Conservation (phyloP, 352 stramenopile genomes). For the Pythium grandisporangium region DNA sequence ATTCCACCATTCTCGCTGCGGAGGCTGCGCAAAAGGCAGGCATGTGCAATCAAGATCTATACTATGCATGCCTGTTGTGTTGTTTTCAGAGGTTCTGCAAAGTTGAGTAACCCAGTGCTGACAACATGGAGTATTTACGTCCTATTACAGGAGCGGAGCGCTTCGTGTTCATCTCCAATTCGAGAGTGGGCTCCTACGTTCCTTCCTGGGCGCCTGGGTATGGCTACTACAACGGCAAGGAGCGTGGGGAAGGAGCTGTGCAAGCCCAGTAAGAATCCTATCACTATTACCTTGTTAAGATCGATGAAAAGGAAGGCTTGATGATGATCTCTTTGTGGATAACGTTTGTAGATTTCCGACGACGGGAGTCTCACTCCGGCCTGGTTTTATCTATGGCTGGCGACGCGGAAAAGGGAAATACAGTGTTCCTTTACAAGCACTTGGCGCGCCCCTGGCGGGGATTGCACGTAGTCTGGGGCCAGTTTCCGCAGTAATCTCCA, state of each 20-base stretch:
- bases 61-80: too few relatives aligned
- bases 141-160: conserved; percentile 30
- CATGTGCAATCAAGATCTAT: not conserved
- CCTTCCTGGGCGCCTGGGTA: conserved; percentile 70
- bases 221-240: conserved; percentile 88
- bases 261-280: conserved; percentile 25
- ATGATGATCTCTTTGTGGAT: too few relatives aligned
- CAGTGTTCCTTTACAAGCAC: conserved; percentile 66
- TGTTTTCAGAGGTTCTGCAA: too few relatives aligned
- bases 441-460: conserved; percentile 61
- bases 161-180: conserved; percentile 90
- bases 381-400: conserved; percentile 87
- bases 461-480: conserved; percentile 44
- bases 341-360: conserved; percentile 59
- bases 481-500: conserved; percentile 40
- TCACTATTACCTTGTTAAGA: too few relatives aligned
- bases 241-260: conserved; percentile 75
- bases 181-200: conserved; percentile 73
- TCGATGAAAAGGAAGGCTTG: too few relatives aligned
- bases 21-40: conserved; percentile 65
- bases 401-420: conserved; percentile 54
- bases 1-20: conserved; percentile 76
- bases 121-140: not conserved
- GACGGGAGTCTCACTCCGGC: conserved; percentile 72
- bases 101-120: too few relatives aligned